Percentiles rank a stretch among this genome's conserved stretches.
These are phyloP conservation scores for Arachis stenosperma DNA, from an alignment of 306 rosid species.

Conservation along the genomic window DNA sequence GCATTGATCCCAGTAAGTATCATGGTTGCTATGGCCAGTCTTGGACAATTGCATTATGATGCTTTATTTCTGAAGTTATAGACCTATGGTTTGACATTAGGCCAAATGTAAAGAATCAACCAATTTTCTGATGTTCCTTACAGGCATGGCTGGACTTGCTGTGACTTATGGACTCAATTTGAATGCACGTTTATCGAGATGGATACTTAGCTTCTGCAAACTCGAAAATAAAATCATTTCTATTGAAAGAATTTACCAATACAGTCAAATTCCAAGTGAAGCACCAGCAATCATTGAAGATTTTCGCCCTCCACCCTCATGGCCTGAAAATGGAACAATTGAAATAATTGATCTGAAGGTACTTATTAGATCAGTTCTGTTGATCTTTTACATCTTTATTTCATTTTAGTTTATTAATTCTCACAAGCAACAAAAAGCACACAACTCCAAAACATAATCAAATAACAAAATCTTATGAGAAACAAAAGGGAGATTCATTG, in stretches of 20 bases:
- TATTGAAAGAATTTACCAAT: slow-evolving; percentile 95
- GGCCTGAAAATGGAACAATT: slow-evolving; percentile 91
- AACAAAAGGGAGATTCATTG: no score
- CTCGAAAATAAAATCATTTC: slow-evolving; percentile 98
- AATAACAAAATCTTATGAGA: no score
- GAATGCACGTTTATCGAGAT: slow-evolving; percentile 95
- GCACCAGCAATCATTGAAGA: slow-evolving; percentile 82
- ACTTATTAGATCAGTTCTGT: neutral
- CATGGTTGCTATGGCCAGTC: slow-evolving; percentile 10
- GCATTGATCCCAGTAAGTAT: slow-evolving; percentile 90
- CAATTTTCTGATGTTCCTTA: slow-evolving; percentile 30
- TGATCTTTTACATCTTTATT: no score
- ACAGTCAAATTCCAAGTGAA: slow-evolving; percentile 91
- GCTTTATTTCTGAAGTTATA: slow-evolving; percentile 12
- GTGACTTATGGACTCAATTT: slow-evolving; percentile 95
- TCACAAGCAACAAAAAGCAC: no score
- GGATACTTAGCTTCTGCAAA: slow-evolving; percentile 99
- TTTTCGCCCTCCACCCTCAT: slow-evolving; percentile 74
- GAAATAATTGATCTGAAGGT: slow-evolving; percentile 80
- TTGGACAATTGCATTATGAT: slow-evolving; percentile 1
- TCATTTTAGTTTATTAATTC: no score
- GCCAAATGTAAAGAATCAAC: slow-evolving; percentile 1
- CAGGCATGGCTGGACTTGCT: slow-evolving; percentile 99
- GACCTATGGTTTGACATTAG: slow-evolving; percentile 29
- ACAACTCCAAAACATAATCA: no score